These are phyloP conservation scores for Lipomyces lipofer DNA, from an alignment of 805 yeast genomes.

Conservation along the genomic window DNA sequence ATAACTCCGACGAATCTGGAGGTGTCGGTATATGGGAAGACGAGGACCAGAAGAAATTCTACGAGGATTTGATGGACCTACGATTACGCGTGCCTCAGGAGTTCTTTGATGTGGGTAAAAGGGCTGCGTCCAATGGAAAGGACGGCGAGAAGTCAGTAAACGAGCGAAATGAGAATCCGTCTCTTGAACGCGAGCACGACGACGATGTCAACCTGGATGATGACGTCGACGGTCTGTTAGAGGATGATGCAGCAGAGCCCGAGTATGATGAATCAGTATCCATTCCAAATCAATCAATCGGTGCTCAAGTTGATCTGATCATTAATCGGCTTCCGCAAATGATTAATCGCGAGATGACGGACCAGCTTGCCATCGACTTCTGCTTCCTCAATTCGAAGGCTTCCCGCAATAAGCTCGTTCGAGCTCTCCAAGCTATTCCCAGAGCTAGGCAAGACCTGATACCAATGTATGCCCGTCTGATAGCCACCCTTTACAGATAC, in stretches of 20 bases:
- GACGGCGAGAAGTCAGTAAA: conserved; percentile 39
- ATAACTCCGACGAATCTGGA: conserved; percentile 37
- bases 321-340: conserved; percentile 22
- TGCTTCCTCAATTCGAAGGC: conserved; percentile 65
- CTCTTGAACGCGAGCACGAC: conserved; percentile 7
- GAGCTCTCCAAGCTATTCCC: conserved; percentile 53
- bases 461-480: conserved; percentile 61
- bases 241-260: conserved; percentile 52
- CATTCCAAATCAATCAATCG: conserved; percentile 24
- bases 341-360: conserved; percentile 33
- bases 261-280: conserved; percentile 43
- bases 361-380: conserved; percentile 39
- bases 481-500: conserved; percentile 56
- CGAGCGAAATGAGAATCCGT: conserved; percentile 5
- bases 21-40: conserved; percentile 57
- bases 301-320: conserved; percentile 31
- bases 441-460: conserved; percentile 41
- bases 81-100: conserved; percentile 63
- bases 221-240: conserved; percentile 48
- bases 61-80: conserved; percentile 65
- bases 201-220: conserved; percentile 30
- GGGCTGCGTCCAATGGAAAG: background rate
- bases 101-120: conserved; percentile 47
- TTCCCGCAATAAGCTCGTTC: conserved; percentile 59
- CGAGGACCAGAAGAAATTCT: conserved; percentile 64